These are phyloP conservation scores for Halenospora varia DNA, from an alignment of 495 filamentous ascomycete genomes.

Conservation along the genomic window DNA sequence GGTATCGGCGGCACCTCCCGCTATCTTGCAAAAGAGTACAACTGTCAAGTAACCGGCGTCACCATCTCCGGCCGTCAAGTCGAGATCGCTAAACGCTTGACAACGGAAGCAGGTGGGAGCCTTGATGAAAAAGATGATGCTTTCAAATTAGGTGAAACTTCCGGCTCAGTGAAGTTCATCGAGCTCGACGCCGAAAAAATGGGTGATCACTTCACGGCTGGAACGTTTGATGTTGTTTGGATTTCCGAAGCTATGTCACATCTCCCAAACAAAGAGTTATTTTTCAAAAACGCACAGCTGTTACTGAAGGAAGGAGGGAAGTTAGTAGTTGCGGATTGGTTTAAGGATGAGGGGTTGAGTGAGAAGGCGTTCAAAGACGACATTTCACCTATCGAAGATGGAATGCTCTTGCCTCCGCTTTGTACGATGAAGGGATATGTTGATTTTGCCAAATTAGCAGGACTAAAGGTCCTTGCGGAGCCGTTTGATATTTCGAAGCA, in stretches of 20 bases:
- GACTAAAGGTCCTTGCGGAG: constrained; percentile 34
- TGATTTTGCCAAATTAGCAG: constrained; percentile 38
- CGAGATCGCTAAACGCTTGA: constrained; percentile 42
- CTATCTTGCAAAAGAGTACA: constrained; percentile 41
- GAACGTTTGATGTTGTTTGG: constrained; percentile 50
- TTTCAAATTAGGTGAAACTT: constrained; percentile 29
- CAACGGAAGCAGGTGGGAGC: constrained; percentile 29
- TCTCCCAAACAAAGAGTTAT: constrained; percentile 51
- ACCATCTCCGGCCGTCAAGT: constrained; percentile 55
- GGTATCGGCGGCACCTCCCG: constrained; percentile 53
- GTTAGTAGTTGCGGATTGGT: constrained; percentile 54
- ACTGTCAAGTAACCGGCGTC: constrained; percentile 47
- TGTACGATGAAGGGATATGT: constrained; percentile 48
- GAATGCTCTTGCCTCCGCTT: constrained; percentile 52
- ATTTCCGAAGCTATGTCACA: constrained; percentile 56
- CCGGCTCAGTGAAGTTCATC: constrained; percentile 43
- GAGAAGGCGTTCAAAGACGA: constrained; percentile 41
- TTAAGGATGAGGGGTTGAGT: constrained; percentile 41
- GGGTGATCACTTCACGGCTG: constrained; percentile 41
- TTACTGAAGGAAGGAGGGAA: constrained; percentile 41
- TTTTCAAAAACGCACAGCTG: constrained; percentile 43
- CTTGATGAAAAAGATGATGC: constrained; percentile 12
- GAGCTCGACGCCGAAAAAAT: constrained; percentile 58
- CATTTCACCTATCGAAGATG: constrained; percentile 42
- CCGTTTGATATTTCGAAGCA: constrained; percentile 54